A percentile compares a stretch with the other conserved stretches of the same genome.
Evolutionary conservation across 352 stramenopile species (phyloP).

Genomic region (Globisporangium heterothallicum): DNA sequence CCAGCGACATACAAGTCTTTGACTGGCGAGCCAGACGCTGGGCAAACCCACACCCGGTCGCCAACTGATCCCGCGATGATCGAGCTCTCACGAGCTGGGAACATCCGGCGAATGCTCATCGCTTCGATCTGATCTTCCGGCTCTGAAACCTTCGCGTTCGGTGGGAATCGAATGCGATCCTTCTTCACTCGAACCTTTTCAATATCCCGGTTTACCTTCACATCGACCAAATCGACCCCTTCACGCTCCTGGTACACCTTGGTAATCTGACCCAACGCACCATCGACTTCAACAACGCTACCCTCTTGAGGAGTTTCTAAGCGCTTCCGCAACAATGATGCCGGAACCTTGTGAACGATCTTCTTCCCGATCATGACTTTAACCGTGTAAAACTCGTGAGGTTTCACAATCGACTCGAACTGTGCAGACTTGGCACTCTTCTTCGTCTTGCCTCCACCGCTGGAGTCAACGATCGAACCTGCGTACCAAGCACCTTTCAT

Average conservation of each 20-base stretch:
- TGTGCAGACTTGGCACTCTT: neutral
- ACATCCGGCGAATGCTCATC: conserved; percentile 68
- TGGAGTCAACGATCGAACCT: conserved; percentile 24
- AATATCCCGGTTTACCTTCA: conserved; percentile 38
- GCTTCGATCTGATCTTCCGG: conserved; percentile 40
- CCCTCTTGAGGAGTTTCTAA: conserved; percentile 41
- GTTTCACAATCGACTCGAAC: conserved; percentile 17
- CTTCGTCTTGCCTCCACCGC: neutral
- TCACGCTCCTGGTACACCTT: conserved; percentile 26
- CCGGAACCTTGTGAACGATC: conserved; percentile 40
- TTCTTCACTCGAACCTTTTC: conserved; percentile 55
- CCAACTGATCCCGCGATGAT: conserved; percentile 42
- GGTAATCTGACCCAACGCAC: conserved; percentile 52
- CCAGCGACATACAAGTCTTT: conserved; percentile 47
- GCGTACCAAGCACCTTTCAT: conserved; percentile 60
- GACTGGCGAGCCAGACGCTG: conserved; percentile 18
- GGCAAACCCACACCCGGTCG: conserved; percentile 60
- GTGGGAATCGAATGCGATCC: conserved; percentile 46
- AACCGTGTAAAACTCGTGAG: conserved; percentile 26
- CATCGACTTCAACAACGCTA: conserved; percentile 71
- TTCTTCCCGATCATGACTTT: conserved; percentile 33
- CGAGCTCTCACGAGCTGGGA: conserved; percentile 58
- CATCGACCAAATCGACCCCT: conserved; percentile 28
- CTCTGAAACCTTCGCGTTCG: conserved; percentile 5
- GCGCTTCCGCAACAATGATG: conserved; percentile 33